Percentiles rank a stretch among this genome's conserved stretches.
These are phyloP conservation scores for Fusarium mangiferae DNA, from an alignment of 2,329 filamentous ascomycete genomes.

Conservation along the genomic window DNA sequence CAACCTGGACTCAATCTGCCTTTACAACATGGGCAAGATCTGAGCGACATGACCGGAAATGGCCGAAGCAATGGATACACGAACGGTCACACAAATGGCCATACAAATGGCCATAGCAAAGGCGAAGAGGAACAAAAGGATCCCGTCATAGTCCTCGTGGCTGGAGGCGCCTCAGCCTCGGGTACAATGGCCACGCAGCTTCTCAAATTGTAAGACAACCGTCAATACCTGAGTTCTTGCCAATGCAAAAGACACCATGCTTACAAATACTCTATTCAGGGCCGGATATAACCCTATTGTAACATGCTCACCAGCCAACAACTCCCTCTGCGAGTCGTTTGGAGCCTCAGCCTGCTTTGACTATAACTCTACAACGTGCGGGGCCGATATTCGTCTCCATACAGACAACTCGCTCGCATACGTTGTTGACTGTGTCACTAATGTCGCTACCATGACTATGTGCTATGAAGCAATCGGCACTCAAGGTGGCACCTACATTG, in stretches of 20 bases:
- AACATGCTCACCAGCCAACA: background rate
- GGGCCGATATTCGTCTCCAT: background rate
- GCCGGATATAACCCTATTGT: background rate
- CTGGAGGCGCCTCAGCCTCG: background rate
- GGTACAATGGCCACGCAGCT: background rate
- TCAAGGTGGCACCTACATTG: background rate
- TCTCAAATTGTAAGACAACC: background rate
- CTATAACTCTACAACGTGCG: background rate
- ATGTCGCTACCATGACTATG: background rate
- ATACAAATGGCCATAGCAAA: background rate
- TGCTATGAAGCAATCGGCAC: background rate
- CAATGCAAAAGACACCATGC: background rate
- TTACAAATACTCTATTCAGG: background rate
- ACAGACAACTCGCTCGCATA: background rate
- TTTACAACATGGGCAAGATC: background rate
- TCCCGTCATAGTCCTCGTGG: background rate
- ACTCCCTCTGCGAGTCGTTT: background rate
- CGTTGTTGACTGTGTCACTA: background rate
- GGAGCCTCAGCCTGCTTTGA: background rate
- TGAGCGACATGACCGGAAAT: background rate
- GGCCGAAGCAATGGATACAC: background rate
- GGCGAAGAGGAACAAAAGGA: background rate
- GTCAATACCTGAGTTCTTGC: background rate
- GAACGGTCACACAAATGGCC: background rate
- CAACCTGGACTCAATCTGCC: background rate